A percentile compares a stretch with the other conserved stretches of the same genome.
phyloP scores from a whole-genome alignment of 495 filamentous ascomycete genomes.

The Cladorrhinum samala region DNA sequence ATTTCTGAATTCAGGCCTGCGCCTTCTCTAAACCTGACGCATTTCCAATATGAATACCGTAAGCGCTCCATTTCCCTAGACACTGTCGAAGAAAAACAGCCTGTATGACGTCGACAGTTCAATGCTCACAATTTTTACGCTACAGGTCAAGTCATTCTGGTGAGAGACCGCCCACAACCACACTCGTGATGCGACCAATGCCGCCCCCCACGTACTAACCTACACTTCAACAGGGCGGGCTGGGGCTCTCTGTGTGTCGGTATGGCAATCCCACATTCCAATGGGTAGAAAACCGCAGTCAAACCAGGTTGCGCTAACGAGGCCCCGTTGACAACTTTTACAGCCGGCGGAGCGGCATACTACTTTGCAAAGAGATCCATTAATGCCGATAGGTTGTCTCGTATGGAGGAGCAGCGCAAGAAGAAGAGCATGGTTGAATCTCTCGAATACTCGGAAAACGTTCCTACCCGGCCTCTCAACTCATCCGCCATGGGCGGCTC shows the following conservation, averaged over 20 bases:
- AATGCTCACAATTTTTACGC: background rate
- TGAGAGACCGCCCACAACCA: constrained; percentile 24
- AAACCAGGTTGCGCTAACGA: constrained; percentile 23
- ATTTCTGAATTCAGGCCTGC: too few relatives aligned
- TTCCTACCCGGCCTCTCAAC: constrained; percentile 23
- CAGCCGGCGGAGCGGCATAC: constrained; percentile 83
- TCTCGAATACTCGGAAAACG: constrained; percentile 49
- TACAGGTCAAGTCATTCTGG: constrained; percentile 59
- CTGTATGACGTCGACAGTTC: constrained; percentile 17
- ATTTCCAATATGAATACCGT: constrained; percentile 24
- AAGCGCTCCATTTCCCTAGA: constrained; percentile 1
- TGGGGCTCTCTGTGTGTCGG: constrained; percentile 82
- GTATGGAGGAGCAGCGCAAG: constrained; percentile 61
- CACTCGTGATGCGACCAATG: background rate
- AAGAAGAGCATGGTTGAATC: constrained; percentile 56
- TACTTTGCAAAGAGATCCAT: constrained; percentile 93
- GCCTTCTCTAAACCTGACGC: too few relatives aligned
- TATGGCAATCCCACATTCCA: constrained; percentile 32
- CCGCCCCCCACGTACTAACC: constrained; percentile 7
- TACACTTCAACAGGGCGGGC: constrained; percentile 53
- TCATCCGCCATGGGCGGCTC: constrained; percentile 38
- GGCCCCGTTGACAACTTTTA: background rate
- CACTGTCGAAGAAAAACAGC: background rate
- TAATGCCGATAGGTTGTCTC: constrained; percentile 73
- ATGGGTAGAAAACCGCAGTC: background rate